Base-by-base conservation (phyloP, 106 monocot genomes). In the Dendrobium catenatum region DNA sequence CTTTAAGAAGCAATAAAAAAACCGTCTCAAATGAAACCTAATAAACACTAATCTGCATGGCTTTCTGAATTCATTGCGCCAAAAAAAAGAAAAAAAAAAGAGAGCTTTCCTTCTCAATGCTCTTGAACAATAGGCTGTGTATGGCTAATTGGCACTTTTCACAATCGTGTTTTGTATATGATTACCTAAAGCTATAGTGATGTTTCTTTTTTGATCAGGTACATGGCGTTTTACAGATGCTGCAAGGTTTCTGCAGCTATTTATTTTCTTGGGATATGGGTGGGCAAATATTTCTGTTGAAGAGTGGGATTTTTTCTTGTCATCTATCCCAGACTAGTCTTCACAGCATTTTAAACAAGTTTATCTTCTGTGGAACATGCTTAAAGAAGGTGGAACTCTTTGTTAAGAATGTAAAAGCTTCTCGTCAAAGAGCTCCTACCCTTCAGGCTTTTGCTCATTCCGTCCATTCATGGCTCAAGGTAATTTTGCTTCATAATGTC, bases 331-430 rank as follows among this genome's bases (percentile, higher is more conserved):
- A 88, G 29, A 77, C 85, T 80, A 88, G 93, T 75, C 84, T 98
- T 20, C 64, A 51, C 19, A 58, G 76, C 75, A 79, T 91, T 54
- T 58, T 98, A 6, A 79, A 86, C 66, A 86, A 79, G 29, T 98
- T 98, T 86, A 68, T 94, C 42, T 87, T 86, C 76, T 80, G 84
- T 72, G 91, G 85, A 66, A 91, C 88, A 76, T 93, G 89, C 80
- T 93, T 98, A 44, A 94, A 98, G 79, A 85, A 83, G 77, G 90
- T 94, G 20, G 93, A 98, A 78, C 49, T 83, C 20, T 93, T 95
- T 85, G 86, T 93, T 61, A 82, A 81, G 73, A 95, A 85, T 80
- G 95, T 88, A 46, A 80, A 87, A 64, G 56, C 85, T 48, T 88
- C 83, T 70, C 42, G 72, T 79, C 64, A 81, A 56, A 81, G 81